Conservation (phyloP, 1,139 yeast species). For the Lodderomyces margitis region DNA sequence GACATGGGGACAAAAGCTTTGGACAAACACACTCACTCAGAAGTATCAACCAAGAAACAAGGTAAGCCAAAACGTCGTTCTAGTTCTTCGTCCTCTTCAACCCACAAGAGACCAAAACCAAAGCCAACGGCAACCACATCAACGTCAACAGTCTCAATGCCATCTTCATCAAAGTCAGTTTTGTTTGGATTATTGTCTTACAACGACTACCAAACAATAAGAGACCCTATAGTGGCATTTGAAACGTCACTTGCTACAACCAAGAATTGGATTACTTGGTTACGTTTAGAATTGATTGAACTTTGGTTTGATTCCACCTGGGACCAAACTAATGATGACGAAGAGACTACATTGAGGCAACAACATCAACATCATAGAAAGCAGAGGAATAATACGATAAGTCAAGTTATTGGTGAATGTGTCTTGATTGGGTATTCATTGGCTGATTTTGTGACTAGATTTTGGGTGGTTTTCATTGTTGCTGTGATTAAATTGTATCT, state of each 20-base stretch:
- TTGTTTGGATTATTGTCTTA: background rate
- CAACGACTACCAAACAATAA: background rate
- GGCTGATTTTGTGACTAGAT: background rate
- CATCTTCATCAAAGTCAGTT: background rate
- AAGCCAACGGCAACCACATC: background rate
- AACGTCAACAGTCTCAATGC: background rate
- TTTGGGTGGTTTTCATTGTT: background rate
- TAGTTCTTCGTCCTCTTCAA: background rate
- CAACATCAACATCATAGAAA: too few species aligned
- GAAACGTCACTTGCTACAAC: background rate
- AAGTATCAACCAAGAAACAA: background rate
- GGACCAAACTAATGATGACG: background rate
- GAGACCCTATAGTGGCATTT: background rate
- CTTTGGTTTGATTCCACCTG: background rate
- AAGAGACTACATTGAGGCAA: background rate
- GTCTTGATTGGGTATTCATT: background rate
- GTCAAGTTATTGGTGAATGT: conserved; percentile 1
- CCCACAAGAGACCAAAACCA: background rate
- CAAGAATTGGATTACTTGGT: background rate
- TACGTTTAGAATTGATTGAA: conserved; percentile 1
- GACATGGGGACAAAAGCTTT: background rate
- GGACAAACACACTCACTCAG: background rate
- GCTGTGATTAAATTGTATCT: conserved; percentile 3
- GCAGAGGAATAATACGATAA: background rate
- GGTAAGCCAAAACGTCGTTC: background rate